These are phyloP conservation scores for Tranzscheliella williamsii DNA, from an alignment of 1,284 basidiomycete species.

Conservation along the genomic window DNA sequence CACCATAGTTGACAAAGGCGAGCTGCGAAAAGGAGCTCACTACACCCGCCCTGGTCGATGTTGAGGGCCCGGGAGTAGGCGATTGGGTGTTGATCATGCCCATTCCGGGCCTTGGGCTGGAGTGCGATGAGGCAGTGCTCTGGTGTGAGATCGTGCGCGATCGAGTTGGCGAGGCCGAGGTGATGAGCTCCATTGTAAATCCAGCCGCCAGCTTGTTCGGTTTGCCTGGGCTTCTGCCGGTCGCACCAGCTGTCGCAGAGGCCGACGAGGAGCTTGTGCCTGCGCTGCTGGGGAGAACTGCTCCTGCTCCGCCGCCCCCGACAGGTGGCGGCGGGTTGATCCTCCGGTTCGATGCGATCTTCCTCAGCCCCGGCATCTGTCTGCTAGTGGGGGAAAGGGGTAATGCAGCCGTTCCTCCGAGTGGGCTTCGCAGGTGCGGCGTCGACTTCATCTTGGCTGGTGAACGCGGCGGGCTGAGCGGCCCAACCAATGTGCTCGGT, in stretches of 20 bases:
- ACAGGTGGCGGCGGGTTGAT: conserved; percentile 18
- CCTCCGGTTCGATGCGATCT: conserved; percentile 41
- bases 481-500: conserved; percentile 16
- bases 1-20: conserved; percentile 58
- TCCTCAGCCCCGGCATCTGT: conserved; percentile 17
- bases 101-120: neutral
- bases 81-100: too few relatives aligned
- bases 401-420: conserved; percentile 6
- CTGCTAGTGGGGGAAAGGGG: conserved; percentile 6
- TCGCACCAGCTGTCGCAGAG: conserved; percentile 8
- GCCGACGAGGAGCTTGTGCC: conserved; percentile 9
- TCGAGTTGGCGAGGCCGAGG: conserved; percentile 22
- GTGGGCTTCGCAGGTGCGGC: conserved; percentile 25
- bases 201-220: conserved; percentile 4
- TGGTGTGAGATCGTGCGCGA: conserved; percentile 29
- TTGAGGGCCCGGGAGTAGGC: too few relatives aligned
- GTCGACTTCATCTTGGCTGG: conserved; percentile 43
- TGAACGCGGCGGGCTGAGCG: conserved; percentile 26
- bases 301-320: conserved; percentile 1
- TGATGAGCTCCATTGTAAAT: conserved; percentile 28
- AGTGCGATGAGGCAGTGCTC: conserved; percentile 5
- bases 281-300: neutral
- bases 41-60: too few relatives aligned
- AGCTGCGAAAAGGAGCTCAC: conserved; percentile 17
- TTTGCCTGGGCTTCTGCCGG: conserved; percentile 5